phyloP scores from a whole-genome alignment of 176 grass and related monocot genomes.

The Triticum monococcum region DNA sequence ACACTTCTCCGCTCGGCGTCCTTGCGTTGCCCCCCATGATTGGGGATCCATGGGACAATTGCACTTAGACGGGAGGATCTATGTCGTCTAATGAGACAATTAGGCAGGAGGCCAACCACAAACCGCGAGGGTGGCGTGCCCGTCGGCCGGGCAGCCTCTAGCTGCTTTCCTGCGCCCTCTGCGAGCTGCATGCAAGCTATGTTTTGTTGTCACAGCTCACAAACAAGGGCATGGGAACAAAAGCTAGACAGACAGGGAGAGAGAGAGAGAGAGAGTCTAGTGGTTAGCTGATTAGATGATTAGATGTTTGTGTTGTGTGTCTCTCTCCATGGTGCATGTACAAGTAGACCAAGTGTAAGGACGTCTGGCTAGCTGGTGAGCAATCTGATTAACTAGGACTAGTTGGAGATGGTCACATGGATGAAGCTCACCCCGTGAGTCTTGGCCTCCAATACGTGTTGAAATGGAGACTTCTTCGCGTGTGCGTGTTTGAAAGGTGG shows the following conservation, averaged over 20 bases:
- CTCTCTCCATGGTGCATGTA: not conserved
- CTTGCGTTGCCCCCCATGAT: conserved; percentile 27
- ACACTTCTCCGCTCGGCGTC: not conserved
- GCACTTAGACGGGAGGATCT: conserved; percentile 43
- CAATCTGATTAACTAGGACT: not conserved
- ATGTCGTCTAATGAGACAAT: conserved; percentile 79
- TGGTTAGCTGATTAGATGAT: not conserved
- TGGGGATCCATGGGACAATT: conserved; percentile 38
- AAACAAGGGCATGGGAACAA: conserved; percentile 24
- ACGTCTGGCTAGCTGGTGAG: not conserved
- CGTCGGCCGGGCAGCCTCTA: not conserved
- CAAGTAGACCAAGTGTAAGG: conserved; percentile 17
- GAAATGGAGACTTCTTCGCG: not conserved
- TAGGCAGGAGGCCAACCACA: conserved; percentile 30
- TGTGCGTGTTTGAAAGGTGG: not conserved
- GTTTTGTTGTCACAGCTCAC: conserved; percentile 6
- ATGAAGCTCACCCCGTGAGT: not conserved
- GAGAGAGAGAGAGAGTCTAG: not conserved
- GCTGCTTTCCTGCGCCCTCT: conserved; percentile 14
- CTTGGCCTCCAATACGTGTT: conserved; percentile 3
- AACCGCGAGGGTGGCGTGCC: conserved; percentile 10
- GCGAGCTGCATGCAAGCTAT: conserved; percentile 6
- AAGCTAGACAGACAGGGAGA: not conserved
- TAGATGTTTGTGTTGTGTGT: too few species aligned
- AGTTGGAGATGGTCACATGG: not conserved